These are phyloP conservation scores for Trypanosoma scelopori DNA, from an alignment of 208 protist species.

Conservation along the genomic window DNA sequence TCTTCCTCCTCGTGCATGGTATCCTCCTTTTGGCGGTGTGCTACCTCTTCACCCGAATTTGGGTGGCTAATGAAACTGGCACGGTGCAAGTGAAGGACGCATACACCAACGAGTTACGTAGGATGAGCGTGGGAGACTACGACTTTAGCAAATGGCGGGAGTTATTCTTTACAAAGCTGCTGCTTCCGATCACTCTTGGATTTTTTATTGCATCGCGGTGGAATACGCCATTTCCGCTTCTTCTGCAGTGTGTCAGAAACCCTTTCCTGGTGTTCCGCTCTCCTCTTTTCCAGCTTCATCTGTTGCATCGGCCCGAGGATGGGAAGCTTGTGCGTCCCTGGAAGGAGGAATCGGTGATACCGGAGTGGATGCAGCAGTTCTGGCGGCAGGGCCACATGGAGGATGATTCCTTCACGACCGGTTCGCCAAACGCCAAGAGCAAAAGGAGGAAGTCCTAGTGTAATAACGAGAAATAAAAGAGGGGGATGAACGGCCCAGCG, in stretches of 20 bases:
- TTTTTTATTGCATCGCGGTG: conserved; percentile 53
- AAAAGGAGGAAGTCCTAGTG: conserved; percentile 9
- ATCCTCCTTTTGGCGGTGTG: conserved; percentile 36
- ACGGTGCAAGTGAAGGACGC: conserved; percentile 53
- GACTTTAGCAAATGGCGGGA: conserved; percentile 73
- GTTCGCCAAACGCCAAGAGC: conserved; percentile 1
- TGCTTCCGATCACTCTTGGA: conserved; percentile 49
- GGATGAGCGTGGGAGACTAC: conserved; percentile 61
- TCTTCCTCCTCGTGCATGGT: conserved; percentile 63
- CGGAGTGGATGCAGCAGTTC: conserved; percentile 58
- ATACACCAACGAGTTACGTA: conserved; percentile 46
- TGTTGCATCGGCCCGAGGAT: conserved; percentile 43
- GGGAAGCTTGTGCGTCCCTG: conserved; percentile 69
- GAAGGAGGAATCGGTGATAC: conserved; percentile 49
- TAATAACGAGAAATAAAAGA: not conserved
- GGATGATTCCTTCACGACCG: conserved; percentile 19
- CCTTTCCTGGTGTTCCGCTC: conserved; percentile 59
- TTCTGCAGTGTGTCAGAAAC: conserved; percentile 86
- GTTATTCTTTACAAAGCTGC: conserved; percentile 59
- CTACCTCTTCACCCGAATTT: conserved; percentile 64
- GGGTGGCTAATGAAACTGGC: conserved; percentile 32
- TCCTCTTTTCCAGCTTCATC: conserved; percentile 70
- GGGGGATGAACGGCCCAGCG: not conserved
- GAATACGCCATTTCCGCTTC: conserved; percentile 64
- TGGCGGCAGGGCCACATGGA: conserved; percentile 47